Evolutionary conservation across 2,329 filamentous ascomycete genomes (phyloP).

Genomic region (Penicillium sp.): DNA sequence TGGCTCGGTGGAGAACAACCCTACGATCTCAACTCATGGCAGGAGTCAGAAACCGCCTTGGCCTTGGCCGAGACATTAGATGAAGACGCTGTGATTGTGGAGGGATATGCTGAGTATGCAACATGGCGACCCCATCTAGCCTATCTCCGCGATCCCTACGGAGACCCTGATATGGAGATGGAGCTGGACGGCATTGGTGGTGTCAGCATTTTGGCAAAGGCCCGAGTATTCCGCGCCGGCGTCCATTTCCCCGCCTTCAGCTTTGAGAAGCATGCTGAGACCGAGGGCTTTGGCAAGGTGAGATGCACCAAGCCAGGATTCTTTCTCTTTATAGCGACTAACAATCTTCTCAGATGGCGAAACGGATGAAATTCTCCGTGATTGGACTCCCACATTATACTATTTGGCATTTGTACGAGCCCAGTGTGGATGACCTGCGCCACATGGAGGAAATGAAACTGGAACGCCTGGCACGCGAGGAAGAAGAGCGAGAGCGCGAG

Average conservation of each 20-base stretch:
- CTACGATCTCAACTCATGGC: slow-evolving; percentile 98
- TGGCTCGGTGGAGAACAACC: slow-evolving; percentile 99
- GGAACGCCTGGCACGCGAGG: slow-evolving; percentile 78
- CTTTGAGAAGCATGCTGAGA: slow-evolving; percentile 98
- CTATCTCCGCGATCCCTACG: slow-evolving; percentile 94
- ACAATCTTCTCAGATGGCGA: slow-evolving; percentile 77
- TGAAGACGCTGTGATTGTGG: slow-evolving; percentile 97
- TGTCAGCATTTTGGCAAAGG: slow-evolving; percentile 96
- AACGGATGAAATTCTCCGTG: slow-evolving; percentile 93
- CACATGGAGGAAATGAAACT: slow-evolving; percentile 99
- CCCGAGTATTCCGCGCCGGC: slow-evolving; percentile 89
- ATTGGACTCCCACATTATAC: slow-evolving; percentile 96
- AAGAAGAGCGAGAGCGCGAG: slow-evolving; percentile 76
- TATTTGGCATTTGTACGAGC: slow-evolving; percentile 99
- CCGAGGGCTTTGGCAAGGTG: slow-evolving; percentile 98
- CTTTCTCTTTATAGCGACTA: slow-evolving; percentile 19
- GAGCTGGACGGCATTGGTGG: slow-evolving; percentile 97
- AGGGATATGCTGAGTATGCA: slow-evolving; percentile 97
- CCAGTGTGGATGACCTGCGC: slow-evolving; percentile 94
- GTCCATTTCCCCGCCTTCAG: slow-evolving; percentile 98
- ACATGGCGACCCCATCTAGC: slow-evolving; percentile 97
- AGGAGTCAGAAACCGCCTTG: slow-evolving; percentile 96
- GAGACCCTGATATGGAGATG: slow-evolving; percentile 99
- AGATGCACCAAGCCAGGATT: slow-evolving; percentile 24
- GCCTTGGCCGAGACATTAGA: slow-evolving; percentile 93